Conservation (phyloP, 148 eudicot species). For the Amaranthus hypochondriacus region DNA sequence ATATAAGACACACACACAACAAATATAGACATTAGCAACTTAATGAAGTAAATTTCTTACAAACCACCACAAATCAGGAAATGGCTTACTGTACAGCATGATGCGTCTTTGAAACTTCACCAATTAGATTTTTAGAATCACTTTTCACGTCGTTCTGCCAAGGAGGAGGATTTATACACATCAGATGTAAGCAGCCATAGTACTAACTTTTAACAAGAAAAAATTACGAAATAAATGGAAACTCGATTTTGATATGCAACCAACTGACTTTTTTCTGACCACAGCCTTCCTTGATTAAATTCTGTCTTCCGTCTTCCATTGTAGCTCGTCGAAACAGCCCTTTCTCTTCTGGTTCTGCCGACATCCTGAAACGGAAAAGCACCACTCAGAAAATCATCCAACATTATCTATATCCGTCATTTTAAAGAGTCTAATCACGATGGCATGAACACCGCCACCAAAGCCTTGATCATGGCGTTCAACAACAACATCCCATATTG, state of each 20-base stretch:
- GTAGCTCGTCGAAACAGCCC: conserved; percentile 45
- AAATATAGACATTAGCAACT: neutral
- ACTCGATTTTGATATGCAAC: neutral
- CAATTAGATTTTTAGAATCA: conserved; percentile 34
- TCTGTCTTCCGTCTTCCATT: conserved; percentile 48
- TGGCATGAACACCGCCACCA: neutral
- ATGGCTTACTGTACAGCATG: conserved; percentile 56
- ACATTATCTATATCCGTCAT: neutral
- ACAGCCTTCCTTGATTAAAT: conserved; percentile 48
- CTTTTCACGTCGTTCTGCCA: conserved; percentile 36
- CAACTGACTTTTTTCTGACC: conserved; percentile 48
- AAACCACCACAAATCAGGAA: conserved; percentile 1
- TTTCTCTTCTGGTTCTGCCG: conserved; percentile 69
- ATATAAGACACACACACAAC: conserved; percentile 14
- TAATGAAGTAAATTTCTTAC: neutral
- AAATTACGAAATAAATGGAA: neutral
- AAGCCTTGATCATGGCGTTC: too few species aligned
- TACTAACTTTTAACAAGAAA: neutral
- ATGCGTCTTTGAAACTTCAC: conserved; percentile 55
- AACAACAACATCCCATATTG: too few species aligned
- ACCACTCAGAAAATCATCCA: neutral
- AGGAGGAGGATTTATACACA: neutral
- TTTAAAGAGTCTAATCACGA: neutral
- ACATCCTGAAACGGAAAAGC: conserved; percentile 44
- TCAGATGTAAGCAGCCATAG: neutral